A percentile compares a stretch with the other conserved stretches of the same genome.
phyloP scores from a whole-genome alignment of 441 rosid genomes.

The Mallotus repandus region DNA sequence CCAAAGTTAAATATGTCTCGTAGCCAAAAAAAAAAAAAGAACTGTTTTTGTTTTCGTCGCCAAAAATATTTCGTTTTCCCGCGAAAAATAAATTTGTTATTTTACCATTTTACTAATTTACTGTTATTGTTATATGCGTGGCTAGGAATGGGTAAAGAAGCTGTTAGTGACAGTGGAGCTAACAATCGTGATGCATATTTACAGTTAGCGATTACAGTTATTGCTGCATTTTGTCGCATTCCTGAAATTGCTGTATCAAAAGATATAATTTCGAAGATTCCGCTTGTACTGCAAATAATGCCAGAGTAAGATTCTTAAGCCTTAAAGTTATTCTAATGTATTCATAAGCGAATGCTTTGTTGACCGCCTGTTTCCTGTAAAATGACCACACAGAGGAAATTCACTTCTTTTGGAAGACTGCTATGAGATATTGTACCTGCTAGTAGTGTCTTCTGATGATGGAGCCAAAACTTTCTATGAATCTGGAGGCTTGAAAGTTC shows the following conservation, averaged over 20 bases:
- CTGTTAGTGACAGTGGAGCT: constrained; percentile 27
- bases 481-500: constrained; percentile 73
- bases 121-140: background rate
- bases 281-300: constrained; percentile 56
- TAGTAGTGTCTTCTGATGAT: constrained; percentile 51
- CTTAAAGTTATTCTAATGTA: background rate
- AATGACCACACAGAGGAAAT: constrained; percentile 35
- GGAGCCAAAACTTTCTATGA: constrained; percentile 49
- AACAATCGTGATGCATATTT: constrained; percentile 68
- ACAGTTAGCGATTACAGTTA: constrained; percentile 68
- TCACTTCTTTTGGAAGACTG: constrained; percentile 61
- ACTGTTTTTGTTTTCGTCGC: no score
- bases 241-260: constrained; percentile 69
- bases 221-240: constrained; percentile 77
- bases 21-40: background rate
- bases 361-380: background rate
- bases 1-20: background rate
- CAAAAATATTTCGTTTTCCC: no score
- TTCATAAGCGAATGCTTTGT: no score
- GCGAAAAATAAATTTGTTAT: background rate
- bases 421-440: constrained; percentile 72
- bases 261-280: constrained; percentile 75
- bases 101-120: background rate
- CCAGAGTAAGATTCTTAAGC: constrained; percentile 47
- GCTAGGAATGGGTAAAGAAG: constrained; percentile 51